Base-by-base conservation (phyloP, 768 basidiomycete species). In the Amyloporia xantha region DNA sequence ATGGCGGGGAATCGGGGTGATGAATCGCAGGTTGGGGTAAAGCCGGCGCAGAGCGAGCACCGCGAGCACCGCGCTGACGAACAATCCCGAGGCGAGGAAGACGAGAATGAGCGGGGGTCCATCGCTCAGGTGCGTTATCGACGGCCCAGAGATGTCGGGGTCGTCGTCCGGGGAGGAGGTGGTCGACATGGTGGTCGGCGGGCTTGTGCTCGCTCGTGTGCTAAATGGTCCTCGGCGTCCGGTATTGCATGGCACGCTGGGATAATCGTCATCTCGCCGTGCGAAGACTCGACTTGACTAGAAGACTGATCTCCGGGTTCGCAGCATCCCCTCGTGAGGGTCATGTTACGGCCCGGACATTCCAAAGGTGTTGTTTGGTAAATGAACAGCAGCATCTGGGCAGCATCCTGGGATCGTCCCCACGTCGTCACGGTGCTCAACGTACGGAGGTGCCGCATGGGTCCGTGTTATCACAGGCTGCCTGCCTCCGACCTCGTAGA, bases 21-120 rank as follows among this genome's bases (percentile, higher is more conserved):
- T 46, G 44, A 51, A 48, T 25, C 33, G 28, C 38, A 55, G 42
- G 20, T n/a, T 37, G 2, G 57, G 57, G 21, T 54, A 50, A 20
- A 58, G 26, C 7, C 54, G 52, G 19, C 51, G 44, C 39, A 58
- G 44, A 44, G 53, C 39, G 43, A 58, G 39, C 36, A 55, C 46
- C 36, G 48, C 50, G 36, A 51, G 28, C 41, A 56, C 51, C 13
- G 53, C 52, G 48, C 58, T 55, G 27, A 59, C 28, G 35, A 59
- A 52, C 19, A 59, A 49, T 1, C 54, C 58, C 13, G 50, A 55
- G 33, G 54, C 58, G 50, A 59, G 51, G 49, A 53, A 56, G 15
- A 59, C 58, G 53, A 59, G 54, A 49, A 59, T 59, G 41, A 59
- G 53, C 20, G 58, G 58, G 10, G 58, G 52, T 7, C 54, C 58